Evolutionary conservation across 805 yeast genomes (phyloP).

Genomic region (Wickerhamiella occidentalis): DNA sequence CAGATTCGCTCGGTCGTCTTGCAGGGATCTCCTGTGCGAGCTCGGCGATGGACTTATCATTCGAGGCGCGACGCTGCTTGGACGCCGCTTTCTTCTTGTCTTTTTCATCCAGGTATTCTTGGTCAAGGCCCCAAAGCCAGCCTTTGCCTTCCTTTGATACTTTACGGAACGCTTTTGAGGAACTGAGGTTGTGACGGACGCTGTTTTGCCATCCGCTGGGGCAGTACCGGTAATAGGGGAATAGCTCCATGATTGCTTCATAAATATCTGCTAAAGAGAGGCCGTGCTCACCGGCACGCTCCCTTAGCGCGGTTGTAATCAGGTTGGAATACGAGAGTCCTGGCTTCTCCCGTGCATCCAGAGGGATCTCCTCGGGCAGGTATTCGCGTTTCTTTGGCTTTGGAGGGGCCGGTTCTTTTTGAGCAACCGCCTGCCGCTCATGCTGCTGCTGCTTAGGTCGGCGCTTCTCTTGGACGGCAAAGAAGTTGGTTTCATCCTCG

Average conservation of each 20-base stretch:
- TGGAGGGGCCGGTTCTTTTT: not conserved
- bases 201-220: constrained; percentile 98
- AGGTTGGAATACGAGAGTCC: constrained; percentile 66
- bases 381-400: constrained; percentile 38
- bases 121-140: constrained; percentile 91
- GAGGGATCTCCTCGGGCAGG: constrained; percentile 76
- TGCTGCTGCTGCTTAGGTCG: constrained; percentile 2
- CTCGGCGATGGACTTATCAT: constrained; percentile 26
- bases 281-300: constrained; percentile 55
- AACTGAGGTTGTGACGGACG: constrained; percentile 76
- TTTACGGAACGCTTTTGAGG: constrained; percentile 74
- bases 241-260: constrained; percentile 71
- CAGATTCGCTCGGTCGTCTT: constrained; percentile 10
- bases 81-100: constrained; percentile 48
- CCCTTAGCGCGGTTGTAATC: constrained; percentile 65
- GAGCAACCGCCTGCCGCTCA: constrained; percentile 9
- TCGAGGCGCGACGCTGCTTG: constrained; percentile 23
- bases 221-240: constrained; percentile 85
- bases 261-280: constrained; percentile 76
- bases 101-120: constrained; percentile 67
- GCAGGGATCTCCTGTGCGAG: constrained; percentile 25
- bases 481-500: constrained; percentile 22
- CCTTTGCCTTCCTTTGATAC: constrained; percentile 83
- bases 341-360: constrained; percentile 75
- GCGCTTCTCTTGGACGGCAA: constrained; percentile 18